Conservation (phyloP, 164 flowering plant species). For the Liquidambar formosana region DNA sequence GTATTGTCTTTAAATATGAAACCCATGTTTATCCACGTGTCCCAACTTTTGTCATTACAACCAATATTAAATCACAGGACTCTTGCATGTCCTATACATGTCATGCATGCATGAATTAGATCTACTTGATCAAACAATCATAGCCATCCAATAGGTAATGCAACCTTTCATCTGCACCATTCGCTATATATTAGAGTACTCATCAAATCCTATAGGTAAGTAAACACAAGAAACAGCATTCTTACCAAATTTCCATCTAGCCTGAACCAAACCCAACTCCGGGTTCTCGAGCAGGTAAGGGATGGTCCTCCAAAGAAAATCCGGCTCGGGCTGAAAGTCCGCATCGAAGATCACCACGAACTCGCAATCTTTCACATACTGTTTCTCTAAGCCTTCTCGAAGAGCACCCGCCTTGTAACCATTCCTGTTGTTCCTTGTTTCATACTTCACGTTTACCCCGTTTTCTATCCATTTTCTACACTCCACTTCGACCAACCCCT, state of each 20-base stretch:
- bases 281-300: slow-evolving; percentile 57
- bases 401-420: slow-evolving; percentile 77
- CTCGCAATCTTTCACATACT: slow-evolving; percentile 57
- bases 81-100: too few relatives aligned
- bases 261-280: slow-evolving; percentile 65
- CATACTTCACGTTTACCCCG: slow-evolving; percentile 57
- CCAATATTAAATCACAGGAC: too few relatives aligned
- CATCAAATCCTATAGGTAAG: too few relatives aligned
- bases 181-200: too few relatives aligned
- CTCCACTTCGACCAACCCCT: slow-evolving; percentile 63
- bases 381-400: slow-evolving; percentile 47
- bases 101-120: too few relatives aligned
- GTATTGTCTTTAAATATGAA: too few relatives aligned
- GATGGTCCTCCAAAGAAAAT: slow-evolving; percentile 52
- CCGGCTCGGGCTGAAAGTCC: slow-evolving; percentile 67
- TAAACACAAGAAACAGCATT: too few relatives aligned
- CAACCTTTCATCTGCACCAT: too few relatives aligned
- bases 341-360: slow-evolving; percentile 67
- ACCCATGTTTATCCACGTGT: too few relatives aligned
- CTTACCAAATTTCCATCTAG: slow-evolving; percentile 71
- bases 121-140: too few relatives aligned
- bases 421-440: slow-evolving; percentile 50
- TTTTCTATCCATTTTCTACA: slow-evolving; percentile 55
- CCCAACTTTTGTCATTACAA: too few relatives aligned
- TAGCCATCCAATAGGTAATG: too few relatives aligned